phyloP scores from a whole-genome alignment of 192 early-diverging fungal species.

The Coemansia erecta region DNA sequence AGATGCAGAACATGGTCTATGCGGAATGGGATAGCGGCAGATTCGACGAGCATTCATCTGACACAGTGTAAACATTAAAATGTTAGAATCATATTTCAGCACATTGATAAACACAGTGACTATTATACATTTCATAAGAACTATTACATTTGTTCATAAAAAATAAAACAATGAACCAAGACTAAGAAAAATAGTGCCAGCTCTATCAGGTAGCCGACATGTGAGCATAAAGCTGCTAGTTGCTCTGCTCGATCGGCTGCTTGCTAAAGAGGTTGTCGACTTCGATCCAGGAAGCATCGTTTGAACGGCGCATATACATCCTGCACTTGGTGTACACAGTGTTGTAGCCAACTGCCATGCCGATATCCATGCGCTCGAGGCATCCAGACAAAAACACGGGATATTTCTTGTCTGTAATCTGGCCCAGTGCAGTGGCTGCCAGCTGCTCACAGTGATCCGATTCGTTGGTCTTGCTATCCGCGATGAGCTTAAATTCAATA shows the following conservation, averaged over 20 bases:
- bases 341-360: constrained; percentile 37
- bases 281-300: constrained; percentile 9
- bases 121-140: too few species aligned
- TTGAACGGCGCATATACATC: constrained; percentile 11
- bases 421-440: constrained; percentile 12
- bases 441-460: constrained; percentile 3
- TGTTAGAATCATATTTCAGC: too few species aligned
- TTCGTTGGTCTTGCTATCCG: constrained; percentile 4
- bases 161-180: too few species aligned
- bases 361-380: constrained; percentile 37
- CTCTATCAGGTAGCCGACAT: too few species aligned
- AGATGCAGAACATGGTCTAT: constrained; percentile 70
- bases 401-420: constrained; percentile 23
- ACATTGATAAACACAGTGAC: too few species aligned
- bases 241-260: too few species aligned
- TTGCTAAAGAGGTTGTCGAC: neutral
- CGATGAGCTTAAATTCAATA: constrained; percentile 40
- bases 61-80: neutral
- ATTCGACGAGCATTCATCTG: constrained; percentile 21
- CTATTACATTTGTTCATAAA: too few species aligned
- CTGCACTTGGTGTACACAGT: constrained; percentile 8
- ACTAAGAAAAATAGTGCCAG: too few species aligned
- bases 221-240: too few species aligned
- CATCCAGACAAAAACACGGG: constrained; percentile 22
- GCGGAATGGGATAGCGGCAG: constrained; percentile 55